Evolutionary conservation across 1,139 yeast species (phyloP).

Genomic region (Sugiyamaella castrensis): DNA sequence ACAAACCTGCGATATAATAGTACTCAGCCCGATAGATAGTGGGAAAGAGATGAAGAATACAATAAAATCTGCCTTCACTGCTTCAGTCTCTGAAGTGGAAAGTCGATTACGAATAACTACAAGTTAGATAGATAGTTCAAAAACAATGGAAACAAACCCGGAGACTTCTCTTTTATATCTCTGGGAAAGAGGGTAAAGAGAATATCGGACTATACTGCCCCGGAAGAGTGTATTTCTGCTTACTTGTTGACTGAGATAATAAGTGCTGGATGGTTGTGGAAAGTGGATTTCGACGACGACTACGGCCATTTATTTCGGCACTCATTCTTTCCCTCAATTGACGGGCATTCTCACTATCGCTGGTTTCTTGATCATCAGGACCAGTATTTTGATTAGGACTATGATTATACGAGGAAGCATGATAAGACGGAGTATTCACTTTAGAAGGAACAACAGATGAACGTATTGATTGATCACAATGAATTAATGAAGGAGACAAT

Average conservation of each 20-base stretch:
- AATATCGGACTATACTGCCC: too few species aligned
- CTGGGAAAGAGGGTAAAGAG: too few species aligned
- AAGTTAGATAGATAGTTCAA: not conserved
- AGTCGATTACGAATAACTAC: not conserved
- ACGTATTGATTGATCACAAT: too few species aligned
- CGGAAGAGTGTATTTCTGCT: not conserved
- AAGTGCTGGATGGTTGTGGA: conserved; percentile 1
- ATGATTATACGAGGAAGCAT: not conserved
- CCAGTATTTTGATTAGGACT: not conserved
- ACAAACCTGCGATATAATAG: conserved; percentile 55
- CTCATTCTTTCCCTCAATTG: conserved; percentile 3
- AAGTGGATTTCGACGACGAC: conserved; percentile 6
- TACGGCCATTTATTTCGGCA: conserved; percentile 10
- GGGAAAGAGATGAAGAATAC: conserved; percentile 32
- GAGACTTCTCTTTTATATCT: not conserved
- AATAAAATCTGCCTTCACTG: not conserved
- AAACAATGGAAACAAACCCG: not conserved
- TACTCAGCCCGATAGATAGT: conserved; percentile 45
- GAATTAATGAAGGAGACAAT: too few species aligned
- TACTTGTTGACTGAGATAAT: conserved; percentile 7
- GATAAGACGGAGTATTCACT: too few species aligned
- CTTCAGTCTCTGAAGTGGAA: not conserved
- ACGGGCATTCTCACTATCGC: not conserved
- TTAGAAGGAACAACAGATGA: not conserved
- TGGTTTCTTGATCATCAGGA: not conserved